Conservation (phyloP, 176 grass and related monocot species). For the Musa beccarii region DNA sequence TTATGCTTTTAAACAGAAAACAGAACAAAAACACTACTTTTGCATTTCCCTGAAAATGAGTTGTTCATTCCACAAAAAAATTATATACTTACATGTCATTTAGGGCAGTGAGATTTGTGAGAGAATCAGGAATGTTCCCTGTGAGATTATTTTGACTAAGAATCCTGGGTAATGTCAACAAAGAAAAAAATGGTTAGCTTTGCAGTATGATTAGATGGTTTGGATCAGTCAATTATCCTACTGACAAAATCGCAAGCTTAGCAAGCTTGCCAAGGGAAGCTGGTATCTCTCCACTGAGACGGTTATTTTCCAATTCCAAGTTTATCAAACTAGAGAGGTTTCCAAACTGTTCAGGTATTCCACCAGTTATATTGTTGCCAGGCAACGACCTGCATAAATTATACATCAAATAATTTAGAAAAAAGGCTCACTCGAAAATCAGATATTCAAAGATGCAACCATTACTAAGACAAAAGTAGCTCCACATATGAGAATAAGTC, state of each 20-base stretch:
- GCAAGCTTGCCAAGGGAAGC: conserved; percentile 44
- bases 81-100: conserved; percentile 18
- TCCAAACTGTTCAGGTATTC: conserved; percentile 60
- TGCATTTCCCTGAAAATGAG: background rate
- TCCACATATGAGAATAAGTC: background rate
- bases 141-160: conserved; percentile 18
- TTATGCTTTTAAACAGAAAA: background rate
- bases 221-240: conserved; percentile 5
- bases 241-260: conserved; percentile 76
- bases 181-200: background rate
- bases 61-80: background rate
- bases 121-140: conserved; percentile 15
- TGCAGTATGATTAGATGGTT: background rate
- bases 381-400: conserved; percentile 45
- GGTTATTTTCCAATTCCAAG: conserved; percentile 53
- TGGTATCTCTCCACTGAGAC: conserved; percentile 65
- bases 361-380: conserved; percentile 68
- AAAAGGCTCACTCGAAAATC: background rate
- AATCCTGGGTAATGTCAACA: conserved; percentile 1
- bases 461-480: background rate
- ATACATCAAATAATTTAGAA: background rate
- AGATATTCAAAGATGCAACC: background rate
- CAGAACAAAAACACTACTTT: background rate
- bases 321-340: conserved; percentile 60
- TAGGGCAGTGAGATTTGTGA: conserved; percentile 11